Evolutionary conservation across 441 rosid species (phyloP), one percentile per base, ranked within the genome.

Genomic region (Gossypium aridum): DNA sequence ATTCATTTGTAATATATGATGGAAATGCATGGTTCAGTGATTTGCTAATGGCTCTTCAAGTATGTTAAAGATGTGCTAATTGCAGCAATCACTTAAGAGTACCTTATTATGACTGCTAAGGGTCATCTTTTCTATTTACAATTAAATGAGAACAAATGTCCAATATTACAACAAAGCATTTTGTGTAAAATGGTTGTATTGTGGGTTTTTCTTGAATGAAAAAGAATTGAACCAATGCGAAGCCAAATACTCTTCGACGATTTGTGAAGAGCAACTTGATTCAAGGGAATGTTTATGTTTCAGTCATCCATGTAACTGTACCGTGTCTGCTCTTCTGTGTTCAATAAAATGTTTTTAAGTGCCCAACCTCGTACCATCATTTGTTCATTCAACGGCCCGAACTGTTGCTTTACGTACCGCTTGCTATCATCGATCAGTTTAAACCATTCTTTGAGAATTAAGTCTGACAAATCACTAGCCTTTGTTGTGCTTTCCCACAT

Each of bases 311-410:
- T 82, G 62, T 86, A 91, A 74, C 84, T 85, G 82, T 92, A 94
- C 72, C 90, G 79, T 14, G 78, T 78, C 74, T 88, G 97, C 81
- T 91, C 98, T 70, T 80, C 80, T 23, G 87, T 64, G 55, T 78
- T 88, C 72, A 92, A 82, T 53, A 92, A 79, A 71, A 94, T 84
- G 80, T 89, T 91, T 80, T 88, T 91, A 14, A 77, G 75, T 65
- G 88, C 82, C 97, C 98, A 94, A 22, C 97, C 97, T 25, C 73
- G 71, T 43, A 81, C 77, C 4, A 76, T 69, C 82, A 94, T 85
- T 84, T 88, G 88, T 79, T 81, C 85, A 16, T 78, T 78, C 83
- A 92, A 57, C 8, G 7, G n/a, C 22, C 23, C 7, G 70, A 80
- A 45, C 54, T 85, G 86, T 74, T 54, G 69, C 43, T 54, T 49